These are phyloP conservation scores for Russula sp. DNA, from an alignment of 768 basidiomycete genomes.

Conservation along the genomic window DNA sequence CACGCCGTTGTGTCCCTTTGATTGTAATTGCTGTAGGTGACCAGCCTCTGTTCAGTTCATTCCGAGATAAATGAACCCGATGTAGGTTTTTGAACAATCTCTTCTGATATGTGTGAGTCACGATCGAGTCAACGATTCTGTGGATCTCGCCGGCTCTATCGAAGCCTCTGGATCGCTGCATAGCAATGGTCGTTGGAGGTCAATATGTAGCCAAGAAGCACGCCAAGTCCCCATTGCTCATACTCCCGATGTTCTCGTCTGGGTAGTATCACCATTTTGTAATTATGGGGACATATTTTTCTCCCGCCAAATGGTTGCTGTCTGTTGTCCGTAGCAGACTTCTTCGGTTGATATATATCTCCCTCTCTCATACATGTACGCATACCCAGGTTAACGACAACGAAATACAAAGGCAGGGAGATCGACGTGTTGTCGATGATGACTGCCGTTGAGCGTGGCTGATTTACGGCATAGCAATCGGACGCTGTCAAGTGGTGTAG, in stretches of 20 bases:
- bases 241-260: constrained; percentile 13
- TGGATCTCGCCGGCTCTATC: constrained; percentile 25
- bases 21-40: constrained; percentile 78
- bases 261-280: constrained; percentile 6
- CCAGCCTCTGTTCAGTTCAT: not conserved
- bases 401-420: too few relatives aligned
- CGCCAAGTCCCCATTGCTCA: constrained; percentile 5
- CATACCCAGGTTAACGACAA: too few relatives aligned
- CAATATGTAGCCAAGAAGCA: constrained; percentile 27
- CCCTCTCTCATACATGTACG: too few relatives aligned
- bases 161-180: constrained; percentile 26
- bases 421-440: too few relatives aligned
- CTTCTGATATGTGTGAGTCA: not conserved
- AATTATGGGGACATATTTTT: constrained; percentile 6
- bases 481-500: too few relatives aligned
- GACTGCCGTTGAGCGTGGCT: too few relatives aligned
- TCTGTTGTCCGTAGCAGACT: not conserved
- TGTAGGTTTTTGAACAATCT: constrained; percentile 21
- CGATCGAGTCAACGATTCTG: not conserved
- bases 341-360: not conserved
- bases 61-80: not conserved
- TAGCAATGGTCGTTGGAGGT: constrained; percentile 26
- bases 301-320: not conserved
- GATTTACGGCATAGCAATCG: too few relatives aligned
- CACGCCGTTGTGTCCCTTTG: constrained; percentile 80